A percentile compares a stretch with the other conserved stretches of the same genome.
Conservation (phyloP, 2,329 filamentous ascomycete genomes). For the Onygenales sp. region DNA sequence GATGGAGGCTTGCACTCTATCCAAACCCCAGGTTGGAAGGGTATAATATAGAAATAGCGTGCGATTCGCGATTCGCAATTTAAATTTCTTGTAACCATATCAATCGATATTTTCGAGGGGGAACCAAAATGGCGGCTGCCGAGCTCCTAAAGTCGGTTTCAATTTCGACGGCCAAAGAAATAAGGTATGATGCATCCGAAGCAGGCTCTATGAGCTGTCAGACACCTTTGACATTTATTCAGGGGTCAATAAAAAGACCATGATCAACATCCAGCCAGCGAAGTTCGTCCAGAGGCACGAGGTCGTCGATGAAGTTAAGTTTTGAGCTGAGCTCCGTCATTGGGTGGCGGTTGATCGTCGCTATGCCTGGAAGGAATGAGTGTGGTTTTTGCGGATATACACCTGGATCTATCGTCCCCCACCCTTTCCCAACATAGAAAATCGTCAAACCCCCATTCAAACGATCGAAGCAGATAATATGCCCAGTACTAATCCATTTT, state of each 20-base stretch:
- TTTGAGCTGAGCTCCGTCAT: background rate
- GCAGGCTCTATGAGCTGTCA: no score
- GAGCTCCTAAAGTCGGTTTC: no score
- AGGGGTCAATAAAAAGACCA: background rate
- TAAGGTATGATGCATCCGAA: no score
- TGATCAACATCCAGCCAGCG: slow-evolving; percentile 2
- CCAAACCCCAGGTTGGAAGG: no score
- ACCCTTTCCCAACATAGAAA: slow-evolving; percentile 20
- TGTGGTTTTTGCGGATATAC: slow-evolving; percentile 10
- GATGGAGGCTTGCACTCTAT: no score
- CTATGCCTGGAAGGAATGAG: background rate
- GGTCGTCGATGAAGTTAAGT: background rate
- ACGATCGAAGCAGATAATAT: slow-evolving; percentile 30
- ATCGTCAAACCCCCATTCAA: slow-evolving; percentile 19
- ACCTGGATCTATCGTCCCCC: slow-evolving; percentile 16
- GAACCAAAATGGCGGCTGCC: no score
- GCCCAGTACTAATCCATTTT: slow-evolving; percentile 24
- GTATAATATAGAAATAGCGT: no score
- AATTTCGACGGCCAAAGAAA: no score
- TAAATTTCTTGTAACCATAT: no score
- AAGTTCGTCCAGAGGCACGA: background rate
- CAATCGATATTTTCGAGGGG: no score
- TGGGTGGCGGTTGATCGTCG: background rate
- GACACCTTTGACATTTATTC: background rate
- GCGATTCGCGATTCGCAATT: no score